Evolutionary conservation across 2,329 filamentous ascomycete genomes (phyloP).

Genomic region (Xylariaceae sp.): DNA sequence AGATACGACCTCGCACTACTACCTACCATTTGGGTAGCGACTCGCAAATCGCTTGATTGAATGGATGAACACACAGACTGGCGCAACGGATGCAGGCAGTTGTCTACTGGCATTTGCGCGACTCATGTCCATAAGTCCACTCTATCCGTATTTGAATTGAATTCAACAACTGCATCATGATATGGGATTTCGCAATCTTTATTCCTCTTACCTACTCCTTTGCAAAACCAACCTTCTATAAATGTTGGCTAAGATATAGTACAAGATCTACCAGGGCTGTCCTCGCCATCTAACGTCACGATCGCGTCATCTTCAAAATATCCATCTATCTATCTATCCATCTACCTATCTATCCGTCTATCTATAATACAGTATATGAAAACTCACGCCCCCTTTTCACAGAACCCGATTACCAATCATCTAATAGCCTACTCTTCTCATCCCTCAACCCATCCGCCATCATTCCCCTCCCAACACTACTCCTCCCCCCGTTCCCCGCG

Average conservation of each 20-base stretch:
- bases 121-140: background rate
- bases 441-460: constrained; percentile 2
- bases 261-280: too few relatives aligned
- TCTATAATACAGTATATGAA: too few relatives aligned
- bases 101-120: background rate
- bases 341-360: too few relatives aligned
- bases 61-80: background rate
- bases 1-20: constrained; percentile 2
- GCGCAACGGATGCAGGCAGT: background rate
- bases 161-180: background rate
- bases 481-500: background rate
- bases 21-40: constrained; percentile 7
- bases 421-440: constrained; percentile 28
- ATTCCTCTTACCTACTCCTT: background rate
- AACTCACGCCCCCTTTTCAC: too few relatives aligned
- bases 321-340: too few relatives aligned
- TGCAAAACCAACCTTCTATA: too few relatives aligned
- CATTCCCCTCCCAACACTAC: background rate
- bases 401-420: constrained; percentile 26
- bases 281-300: constrained; percentile 12
- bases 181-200: background rate
- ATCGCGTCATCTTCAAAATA: constrained; percentile 17
- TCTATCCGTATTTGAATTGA: background rate
- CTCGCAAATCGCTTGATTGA: constrained; percentile 4
- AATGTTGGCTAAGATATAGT: too few relatives aligned